Percentiles rank a stretch among this genome's conserved stretches.
phyloP scores from a whole-genome alignment of 2,329 filamentous ascomycete species.

The Xylaria sp. region DNA sequence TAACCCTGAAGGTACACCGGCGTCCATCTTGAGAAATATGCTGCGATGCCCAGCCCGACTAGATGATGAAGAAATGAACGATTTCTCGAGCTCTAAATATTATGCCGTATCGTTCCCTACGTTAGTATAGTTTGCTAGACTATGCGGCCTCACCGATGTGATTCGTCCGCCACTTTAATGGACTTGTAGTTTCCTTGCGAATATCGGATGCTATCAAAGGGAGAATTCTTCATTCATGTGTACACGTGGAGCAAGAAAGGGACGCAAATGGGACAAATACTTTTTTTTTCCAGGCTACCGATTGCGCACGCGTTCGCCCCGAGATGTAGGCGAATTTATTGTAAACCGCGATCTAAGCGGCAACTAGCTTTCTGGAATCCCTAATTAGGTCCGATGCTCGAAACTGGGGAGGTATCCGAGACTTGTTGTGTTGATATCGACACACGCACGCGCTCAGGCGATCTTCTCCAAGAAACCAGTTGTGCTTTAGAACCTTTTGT shows the following conservation, averaged over 20 bases:
- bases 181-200: background rate
- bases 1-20: too few species aligned
- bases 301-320: constrained; percentile 24
- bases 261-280: constrained; percentile 24
- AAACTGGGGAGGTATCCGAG: constrained; percentile 15
- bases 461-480: constrained; percentile 28
- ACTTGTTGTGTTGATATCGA: constrained; percentile 17
- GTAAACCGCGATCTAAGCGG: constrained; percentile 16
- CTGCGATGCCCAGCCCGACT: too few species aligned
- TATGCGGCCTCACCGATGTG: too few species aligned
- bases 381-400: constrained; percentile 13
- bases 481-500: constrained; percentile 45
- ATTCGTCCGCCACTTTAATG: background rate
- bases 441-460: constrained; percentile 20
- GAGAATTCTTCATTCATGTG: background rate
- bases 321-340: constrained; percentile 21
- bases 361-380: constrained; percentile 21
- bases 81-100: too few species aligned
- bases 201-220: background rate
- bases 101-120: too few species aligned
- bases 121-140: too few species aligned
- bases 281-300: constrained; percentile 25
- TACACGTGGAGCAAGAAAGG: constrained; percentile 4
- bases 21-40: too few species aligned
- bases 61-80: too few species aligned